Conservation (phyloP, 345 rosid species). For the Geranium brycei region DNA sequence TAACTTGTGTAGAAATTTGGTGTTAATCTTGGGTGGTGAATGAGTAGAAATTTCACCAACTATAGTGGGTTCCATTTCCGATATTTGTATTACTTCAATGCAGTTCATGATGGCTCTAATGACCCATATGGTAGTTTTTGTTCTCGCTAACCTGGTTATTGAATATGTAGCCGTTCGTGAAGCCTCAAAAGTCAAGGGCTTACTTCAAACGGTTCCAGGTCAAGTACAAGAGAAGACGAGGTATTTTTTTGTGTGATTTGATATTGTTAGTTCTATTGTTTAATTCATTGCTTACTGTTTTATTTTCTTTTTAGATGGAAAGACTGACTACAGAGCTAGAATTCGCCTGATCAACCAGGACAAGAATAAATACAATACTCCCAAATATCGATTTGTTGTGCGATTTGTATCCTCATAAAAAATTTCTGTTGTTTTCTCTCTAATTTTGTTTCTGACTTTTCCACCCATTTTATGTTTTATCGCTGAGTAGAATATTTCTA, state of each 20-base stretch:
- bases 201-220: conserved; percentile 73
- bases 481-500: too few relatives aligned
- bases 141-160: not conserved
- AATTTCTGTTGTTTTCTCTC: not conserved
- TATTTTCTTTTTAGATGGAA: conserved; percentile 36
- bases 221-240: conserved; percentile 61
- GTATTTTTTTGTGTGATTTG: conserved; percentile 13
- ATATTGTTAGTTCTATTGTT: not conserved
- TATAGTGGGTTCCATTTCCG: too few relatives aligned
- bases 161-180: conserved; percentile 35
- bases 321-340: conserved; percentile 82
- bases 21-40: too few relatives aligned
- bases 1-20: too few relatives aligned
- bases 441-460: too few relatives aligned
- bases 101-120: too few relatives aligned
- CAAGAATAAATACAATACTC: conserved; percentile 75
- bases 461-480: not conserved
- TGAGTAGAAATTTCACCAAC: too few relatives aligned
- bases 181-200: conserved; percentile 45
- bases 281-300: not conserved
- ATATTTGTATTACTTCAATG: too few relatives aligned
- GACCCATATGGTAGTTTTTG: not conserved
- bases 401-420: conserved; percentile 47
- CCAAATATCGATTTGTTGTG: conserved; percentile 71
- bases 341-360: conserved; percentile 71